Evolutionary conservation across 2,329 filamentous ascomycete genomes (phyloP), one percentile per base, ranked within the genome.

Genomic region (Scytalidium lignicola): DNA sequence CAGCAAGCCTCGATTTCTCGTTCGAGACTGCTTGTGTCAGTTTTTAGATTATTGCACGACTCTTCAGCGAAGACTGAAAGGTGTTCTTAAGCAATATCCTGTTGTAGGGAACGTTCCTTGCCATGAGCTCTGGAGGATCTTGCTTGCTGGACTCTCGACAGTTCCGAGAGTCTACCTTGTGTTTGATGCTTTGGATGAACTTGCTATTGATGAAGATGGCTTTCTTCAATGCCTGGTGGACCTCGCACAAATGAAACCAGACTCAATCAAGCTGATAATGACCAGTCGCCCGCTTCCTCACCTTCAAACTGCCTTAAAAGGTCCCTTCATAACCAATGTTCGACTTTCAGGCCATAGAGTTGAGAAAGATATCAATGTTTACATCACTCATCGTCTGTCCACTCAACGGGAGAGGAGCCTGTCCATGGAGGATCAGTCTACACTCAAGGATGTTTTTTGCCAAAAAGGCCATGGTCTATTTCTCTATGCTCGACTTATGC

Each of bases 151-250:
- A 51, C 13, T 55, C 8, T 15, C 48, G n/a, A n/a, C 22, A 41
- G 44, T 58, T 9, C 51, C 49, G 3, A 18, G 44, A 29, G 67
- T 62, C 0, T 26, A 26, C 10, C 23, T 26, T 26, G 23, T 26
- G 5, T 26, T 26, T 10, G 23, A 26, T 26, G 74, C 68, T 45
- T 69, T 76, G 2, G 74, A 76, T 50, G 73, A 76, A 55, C 74
- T 76, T 66, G 68, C 73, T 39, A 37, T 57, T n/a, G 66, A 59
- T 0, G 57, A 70, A 15, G 63, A 67, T 2, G 32, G 51, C 0
- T 71, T 74, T 23, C 50, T 74, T 2, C 43, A 62, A 3, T 44
- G 55, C 2, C 56, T 76, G 0, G 60, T 58, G 1, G 46, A 52
- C 0, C 57, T 75, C 0, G 67, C 65, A 0, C 51, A 59, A 4